Evolutionary conservation across 1,284 basidiomycete species (phyloP).

Genomic region (Ustilago crameri): DNA sequence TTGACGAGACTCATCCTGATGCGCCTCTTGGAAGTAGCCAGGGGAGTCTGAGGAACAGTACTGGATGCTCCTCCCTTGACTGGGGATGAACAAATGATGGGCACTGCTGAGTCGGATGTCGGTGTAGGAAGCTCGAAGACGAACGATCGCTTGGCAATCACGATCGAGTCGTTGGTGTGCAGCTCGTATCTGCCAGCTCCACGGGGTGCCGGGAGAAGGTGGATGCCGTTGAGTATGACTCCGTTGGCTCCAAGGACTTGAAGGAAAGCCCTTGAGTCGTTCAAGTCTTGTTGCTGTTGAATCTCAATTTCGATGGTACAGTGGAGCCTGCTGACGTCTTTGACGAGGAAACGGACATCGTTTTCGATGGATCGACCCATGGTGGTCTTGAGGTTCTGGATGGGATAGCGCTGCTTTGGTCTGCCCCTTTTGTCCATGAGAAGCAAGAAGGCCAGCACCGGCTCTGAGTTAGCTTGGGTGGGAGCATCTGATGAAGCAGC

Average conservation of each 20-base stretch:
- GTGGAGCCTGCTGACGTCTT: constrained; percentile 43
- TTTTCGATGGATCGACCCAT: constrained; percentile 46
- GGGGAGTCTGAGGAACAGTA: constrained; percentile 18
- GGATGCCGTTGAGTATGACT: constrained; percentile 28
- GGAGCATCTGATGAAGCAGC: constrained; percentile 5
- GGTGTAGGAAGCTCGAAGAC: constrained; percentile 27
- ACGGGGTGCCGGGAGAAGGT: constrained; percentile 25
- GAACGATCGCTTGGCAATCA: constrained; percentile 32
- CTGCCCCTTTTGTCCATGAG: constrained; percentile 41
- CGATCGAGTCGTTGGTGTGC: constrained; percentile 31
- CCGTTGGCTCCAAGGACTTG: constrained; percentile 41
- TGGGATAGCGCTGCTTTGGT: constrained; percentile 40
- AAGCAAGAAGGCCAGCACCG: constrained; percentile 37
- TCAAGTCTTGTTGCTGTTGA: constrained; percentile 6
- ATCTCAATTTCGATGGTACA: constrained; percentile 51
- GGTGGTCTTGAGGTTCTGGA: constrained; percentile 34
- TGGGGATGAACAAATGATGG: constrained; percentile 19
- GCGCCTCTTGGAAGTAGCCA: constrained; percentile 9
- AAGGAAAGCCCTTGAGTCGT: constrained; percentile 27
- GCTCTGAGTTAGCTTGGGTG: constrained; percentile 1
- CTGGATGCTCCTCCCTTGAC: constrained; percentile 11
- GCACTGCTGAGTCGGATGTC: background rate
- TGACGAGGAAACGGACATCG: constrained; percentile 40
- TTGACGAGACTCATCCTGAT: constrained; percentile 52
- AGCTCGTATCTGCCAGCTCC: constrained; percentile 36